Evolutionary conservation across 768 basidiomycete genomes (phyloP).

Genomic region (Epithele typhae): DNA sequence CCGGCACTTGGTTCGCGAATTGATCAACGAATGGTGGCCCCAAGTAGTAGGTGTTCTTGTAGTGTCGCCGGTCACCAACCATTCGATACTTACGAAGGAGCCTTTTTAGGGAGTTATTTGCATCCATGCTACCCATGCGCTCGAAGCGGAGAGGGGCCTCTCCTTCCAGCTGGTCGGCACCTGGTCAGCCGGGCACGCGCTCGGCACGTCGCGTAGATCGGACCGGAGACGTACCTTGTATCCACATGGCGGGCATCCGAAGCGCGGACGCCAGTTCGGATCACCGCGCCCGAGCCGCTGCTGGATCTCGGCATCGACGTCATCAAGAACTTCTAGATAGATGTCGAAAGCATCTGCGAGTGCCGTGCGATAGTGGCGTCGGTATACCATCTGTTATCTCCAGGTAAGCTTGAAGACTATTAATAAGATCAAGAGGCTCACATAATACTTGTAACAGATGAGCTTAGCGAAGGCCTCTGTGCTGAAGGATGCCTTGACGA

Average conservation of each 20-base stretch:
- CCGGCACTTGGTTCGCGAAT: conserved; percentile 28
- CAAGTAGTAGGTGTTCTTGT: conserved; percentile 27
- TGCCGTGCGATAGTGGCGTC: conserved; percentile 14
- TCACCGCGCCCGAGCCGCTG: conserved; percentile 23
- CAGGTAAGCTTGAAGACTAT: not conserved
- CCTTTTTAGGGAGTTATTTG: conserved; percentile 31
- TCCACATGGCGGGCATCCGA: conserved; percentile 34
- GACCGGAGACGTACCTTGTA: too few relatives aligned
- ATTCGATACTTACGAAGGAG: conserved; percentile 20
- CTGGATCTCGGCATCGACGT: conserved; percentile 21
- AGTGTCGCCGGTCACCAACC: conserved; percentile 15
- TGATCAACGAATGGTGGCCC: conserved; percentile 22
- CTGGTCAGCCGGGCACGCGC: not conserved
- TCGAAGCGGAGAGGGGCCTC: conserved; percentile 20
- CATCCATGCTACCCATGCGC: conserved; percentile 11
- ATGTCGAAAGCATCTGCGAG: conserved; percentile 32
- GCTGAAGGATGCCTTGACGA: conserved; percentile 15
- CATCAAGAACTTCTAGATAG: conserved; percentile 26
- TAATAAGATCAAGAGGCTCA: conserved; percentile 7
- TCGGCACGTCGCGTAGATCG: not conserved
- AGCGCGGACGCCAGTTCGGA: conserved; percentile 29
- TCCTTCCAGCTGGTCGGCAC: conserved; percentile 20
- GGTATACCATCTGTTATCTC: conserved; percentile 26
- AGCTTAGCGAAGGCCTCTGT: conserved; percentile 16
- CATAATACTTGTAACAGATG: conserved; percentile 15